Evolutionary conservation across 2,329 filamentous ascomycete species (phyloP).

Genomic region (Stagonosporopsis cucurbitacearum): DNA sequence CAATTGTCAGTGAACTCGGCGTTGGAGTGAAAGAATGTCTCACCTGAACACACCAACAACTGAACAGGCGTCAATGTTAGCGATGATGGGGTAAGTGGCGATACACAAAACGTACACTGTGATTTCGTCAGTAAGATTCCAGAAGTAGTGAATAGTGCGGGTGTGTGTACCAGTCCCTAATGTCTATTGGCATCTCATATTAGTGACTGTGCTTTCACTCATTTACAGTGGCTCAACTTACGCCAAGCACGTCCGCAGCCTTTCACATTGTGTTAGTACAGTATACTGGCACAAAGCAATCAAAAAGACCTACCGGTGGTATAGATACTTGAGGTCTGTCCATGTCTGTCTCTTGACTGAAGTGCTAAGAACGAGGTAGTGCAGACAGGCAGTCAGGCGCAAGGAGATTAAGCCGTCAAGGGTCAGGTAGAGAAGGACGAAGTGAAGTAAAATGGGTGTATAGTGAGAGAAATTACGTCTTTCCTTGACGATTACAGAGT

Average conservation of each 20-base stretch:
- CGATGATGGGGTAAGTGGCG: background rate
- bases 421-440: background rate
- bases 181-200: conserved; percentile 34
- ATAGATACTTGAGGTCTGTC: conserved; percentile 45
- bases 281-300: background rate
- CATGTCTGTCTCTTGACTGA: conserved; percentile 18
- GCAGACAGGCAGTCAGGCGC: background rate
- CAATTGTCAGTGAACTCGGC: conserved; percentile 18
- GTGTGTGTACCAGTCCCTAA: conserved; percentile 45
- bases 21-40: background rate
- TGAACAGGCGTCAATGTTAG: conserved; percentile 30
- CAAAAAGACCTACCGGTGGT: conserved; percentile 35
- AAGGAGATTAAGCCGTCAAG: background rate
- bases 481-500: background rate
- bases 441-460: background rate
- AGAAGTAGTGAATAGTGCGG: conserved; percentile 5
- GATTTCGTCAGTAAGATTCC: conserved; percentile 20
- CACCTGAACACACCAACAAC: conserved; percentile 54
- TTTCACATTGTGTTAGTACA: conserved; percentile 34
- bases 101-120: conserved; percentile 29
- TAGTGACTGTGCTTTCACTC: conserved; percentile 19
- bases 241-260: conserved; percentile 50
- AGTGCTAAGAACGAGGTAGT: background rate
- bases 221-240: conserved; percentile 27
- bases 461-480: background rate